Percentiles rank a stretch among this genome's conserved stretches.
These are phyloP conservation scores for Botrytis fragariae DNA, from an alignment of 2,329 filamentous ascomycete genomes.

Conservation along the genomic window DNA sequence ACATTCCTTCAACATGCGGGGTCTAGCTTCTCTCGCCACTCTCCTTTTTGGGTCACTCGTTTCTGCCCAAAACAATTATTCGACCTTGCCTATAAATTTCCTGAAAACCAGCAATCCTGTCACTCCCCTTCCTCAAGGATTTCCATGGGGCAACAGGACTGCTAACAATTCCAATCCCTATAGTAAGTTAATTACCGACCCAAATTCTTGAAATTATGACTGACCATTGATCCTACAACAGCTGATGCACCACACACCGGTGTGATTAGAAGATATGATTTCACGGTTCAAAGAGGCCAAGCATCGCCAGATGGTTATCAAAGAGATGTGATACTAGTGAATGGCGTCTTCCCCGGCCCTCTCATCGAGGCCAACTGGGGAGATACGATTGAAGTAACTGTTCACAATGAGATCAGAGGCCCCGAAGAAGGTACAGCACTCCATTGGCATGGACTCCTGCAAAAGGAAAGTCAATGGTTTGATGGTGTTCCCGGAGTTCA, in stretches of 20 bases:
- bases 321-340: conserved; percentile 51
- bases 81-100: neutral
- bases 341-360: conserved; percentile 39
- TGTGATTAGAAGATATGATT: conserved; percentile 40
- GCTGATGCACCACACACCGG: conserved; percentile 33
- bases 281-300: conserved; percentile 32
- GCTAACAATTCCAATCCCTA: conserved; percentile 41
- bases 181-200: conserved; percentile 21
- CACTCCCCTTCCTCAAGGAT: conserved; percentile 46
- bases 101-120: conserved; percentile 8
- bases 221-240: neutral
- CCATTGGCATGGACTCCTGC: conserved; percentile 50
- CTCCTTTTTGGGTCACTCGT: conserved; percentile 20
- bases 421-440: conserved; percentile 39
- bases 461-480: conserved; percentile 38
- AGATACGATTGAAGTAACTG: conserved; percentile 56
- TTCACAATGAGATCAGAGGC: conserved; percentile 64
- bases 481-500: conserved; percentile 49
- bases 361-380: conserved; percentile 41
- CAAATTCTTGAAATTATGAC: conserved; percentile 20
- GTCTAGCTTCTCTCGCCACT: conserved; percentile 11
- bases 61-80: conserved; percentile 20
- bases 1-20: conserved; percentile 9
- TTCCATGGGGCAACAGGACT: conserved; percentile 51
- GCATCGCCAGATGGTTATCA: conserved; percentile 42